Evolutionary conservation across 2,329 filamentous ascomycete species (phyloP).

Genomic region (Aspergillus proliferans): DNA sequence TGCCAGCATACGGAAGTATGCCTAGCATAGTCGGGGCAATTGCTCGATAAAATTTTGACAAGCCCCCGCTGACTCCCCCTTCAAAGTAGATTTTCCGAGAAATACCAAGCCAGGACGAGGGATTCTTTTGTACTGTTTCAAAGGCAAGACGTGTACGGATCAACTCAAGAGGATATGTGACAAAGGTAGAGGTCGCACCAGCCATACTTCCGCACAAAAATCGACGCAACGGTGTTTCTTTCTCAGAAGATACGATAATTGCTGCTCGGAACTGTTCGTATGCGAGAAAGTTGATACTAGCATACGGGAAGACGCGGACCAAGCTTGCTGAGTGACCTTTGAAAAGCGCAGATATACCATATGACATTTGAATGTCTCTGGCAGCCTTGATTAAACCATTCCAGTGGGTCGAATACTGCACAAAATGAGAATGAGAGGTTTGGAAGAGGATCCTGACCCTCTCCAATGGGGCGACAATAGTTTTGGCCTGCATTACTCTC

Average conservation of each 20-base stretch:
- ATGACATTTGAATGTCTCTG: not conserved
- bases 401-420: not conserved
- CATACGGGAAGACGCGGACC: not conserved
- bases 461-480: not conserved
- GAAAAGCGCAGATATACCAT: not conserved
- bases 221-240: not conserved
- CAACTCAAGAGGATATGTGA: not conserved
- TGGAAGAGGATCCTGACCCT: not conserved
- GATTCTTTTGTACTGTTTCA: not conserved
- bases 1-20: not conserved
- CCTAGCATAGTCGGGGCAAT: not conserved
- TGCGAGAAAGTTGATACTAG: not conserved
- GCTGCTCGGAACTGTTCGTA: not conserved
- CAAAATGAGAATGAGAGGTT: not conserved
- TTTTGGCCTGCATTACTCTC: not conserved
- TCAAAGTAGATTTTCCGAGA: not conserved
- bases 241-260: not conserved
- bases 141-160: not conserved
- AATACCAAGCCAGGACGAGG: not conserved
- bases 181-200: not conserved
- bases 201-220: not conserved
- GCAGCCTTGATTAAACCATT: not conserved
- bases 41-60: not conserved
- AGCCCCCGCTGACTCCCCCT: not conserved
- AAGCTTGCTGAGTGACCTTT: slow-evolving; percentile 1